phyloP scores from a whole-genome alignment of 306 rosid species.

The Vachellia pachyceras region DNA sequence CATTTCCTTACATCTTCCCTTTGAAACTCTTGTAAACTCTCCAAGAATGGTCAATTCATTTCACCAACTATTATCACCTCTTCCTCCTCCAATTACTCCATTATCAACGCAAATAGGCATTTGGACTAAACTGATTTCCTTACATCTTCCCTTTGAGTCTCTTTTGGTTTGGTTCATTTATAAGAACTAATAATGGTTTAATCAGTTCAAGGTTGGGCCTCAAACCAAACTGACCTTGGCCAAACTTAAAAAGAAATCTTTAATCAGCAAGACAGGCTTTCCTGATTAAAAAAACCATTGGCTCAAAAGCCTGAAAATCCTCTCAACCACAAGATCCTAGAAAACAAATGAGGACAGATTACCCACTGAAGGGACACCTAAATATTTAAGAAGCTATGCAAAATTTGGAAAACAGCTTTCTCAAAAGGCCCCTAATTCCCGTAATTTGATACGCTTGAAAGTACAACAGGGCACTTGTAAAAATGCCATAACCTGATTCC shows the following conservation, averaged over 20 bases:
- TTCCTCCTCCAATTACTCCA: not conserved
- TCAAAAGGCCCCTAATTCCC: not conserved
- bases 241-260: not conserved
- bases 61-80: not conserved
- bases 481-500: not conserved
- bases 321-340: not conserved
- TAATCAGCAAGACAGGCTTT: not conserved
- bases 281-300: not conserved
- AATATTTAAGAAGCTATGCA: not conserved
- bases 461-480: not conserved
- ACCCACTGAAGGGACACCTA: not conserved
- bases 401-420: not conserved
- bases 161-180: not conserved
- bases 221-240: not conserved
- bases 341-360: not conserved
- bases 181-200: not conserved
- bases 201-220: not conserved
- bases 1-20: not conserved
- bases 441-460: not conserved
- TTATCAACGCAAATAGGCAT: not conserved
- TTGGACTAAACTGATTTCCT: not conserved
- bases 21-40: not conserved
- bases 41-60: not conserved
- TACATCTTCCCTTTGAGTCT: conserved; percentile 3
- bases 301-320: not conserved